Evolutionary conservation across 2,329 filamentous ascomycete genomes (phyloP).

Genomic region (Aspergillus pseudotamarii): DNA sequence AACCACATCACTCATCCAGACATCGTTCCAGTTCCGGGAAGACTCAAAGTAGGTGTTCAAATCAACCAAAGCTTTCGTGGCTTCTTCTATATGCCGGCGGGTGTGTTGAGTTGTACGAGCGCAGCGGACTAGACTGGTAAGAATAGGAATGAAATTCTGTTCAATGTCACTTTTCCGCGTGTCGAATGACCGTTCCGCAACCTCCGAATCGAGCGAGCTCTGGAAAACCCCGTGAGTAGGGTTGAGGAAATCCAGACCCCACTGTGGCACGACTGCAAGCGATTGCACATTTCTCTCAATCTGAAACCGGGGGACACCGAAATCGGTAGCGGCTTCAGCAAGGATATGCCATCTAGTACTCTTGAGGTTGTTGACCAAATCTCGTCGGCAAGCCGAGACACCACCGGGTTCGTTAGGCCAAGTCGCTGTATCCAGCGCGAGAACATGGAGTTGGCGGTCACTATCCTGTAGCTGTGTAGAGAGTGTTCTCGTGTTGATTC

Average conservation of each 20-base stretch:
- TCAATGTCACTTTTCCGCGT: conserved; percentile 53
- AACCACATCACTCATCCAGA: conserved; percentile 51
- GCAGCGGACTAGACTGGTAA: conserved; percentile 54
- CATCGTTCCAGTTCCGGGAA: conserved; percentile 51
- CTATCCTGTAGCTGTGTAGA: conserved; percentile 48
- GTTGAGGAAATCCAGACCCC: conserved; percentile 57
- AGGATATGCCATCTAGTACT: conserved; percentile 60
- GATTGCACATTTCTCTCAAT: conserved; percentile 59
- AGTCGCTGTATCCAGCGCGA: conserved; percentile 56
- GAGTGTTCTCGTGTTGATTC: conserved; percentile 53
- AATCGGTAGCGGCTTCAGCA: conserved; percentile 59
- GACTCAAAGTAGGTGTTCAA: conserved; percentile 55
- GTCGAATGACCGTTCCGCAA: conserved; percentile 49
- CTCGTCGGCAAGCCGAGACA: conserved; percentile 58
- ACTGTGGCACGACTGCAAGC: conserved; percentile 57
- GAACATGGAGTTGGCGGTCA: conserved; percentile 52
- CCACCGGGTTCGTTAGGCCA: conserved; percentile 58
- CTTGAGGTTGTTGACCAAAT: conserved; percentile 57
- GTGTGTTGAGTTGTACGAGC: conserved; percentile 50
- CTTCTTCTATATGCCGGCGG: conserved; percentile 47
- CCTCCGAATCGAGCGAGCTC: conserved; percentile 55
- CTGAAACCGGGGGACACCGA: conserved; percentile 58
- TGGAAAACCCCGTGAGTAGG: conserved; percentile 58
- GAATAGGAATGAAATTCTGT: conserved; percentile 55
- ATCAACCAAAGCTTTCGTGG: conserved; percentile 52